Conservation (phyloP, 2,329 filamentous ascomycete species). For the Tothia fuscella region DNA sequence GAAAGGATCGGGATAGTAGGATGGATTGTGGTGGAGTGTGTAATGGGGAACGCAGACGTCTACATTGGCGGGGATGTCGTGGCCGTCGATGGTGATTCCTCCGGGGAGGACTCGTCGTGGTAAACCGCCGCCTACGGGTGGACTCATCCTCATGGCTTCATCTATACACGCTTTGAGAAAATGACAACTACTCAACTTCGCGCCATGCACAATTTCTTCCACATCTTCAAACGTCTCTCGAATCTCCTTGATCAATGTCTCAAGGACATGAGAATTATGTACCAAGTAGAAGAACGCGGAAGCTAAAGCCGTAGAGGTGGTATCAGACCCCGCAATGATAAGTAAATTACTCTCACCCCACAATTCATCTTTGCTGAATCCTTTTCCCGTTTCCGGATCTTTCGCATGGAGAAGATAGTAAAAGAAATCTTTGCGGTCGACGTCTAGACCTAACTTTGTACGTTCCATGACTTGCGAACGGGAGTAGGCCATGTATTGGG, state of each 20-base stretch:
- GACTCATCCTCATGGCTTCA: constrained; percentile 29
- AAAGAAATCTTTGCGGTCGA: constrained; percentile 35
- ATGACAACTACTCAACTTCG: constrained; percentile 21
- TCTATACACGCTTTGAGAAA: constrained; percentile 29
- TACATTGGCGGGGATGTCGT: constrained; percentile 23
- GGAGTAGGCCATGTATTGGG: constrained; percentile 32
- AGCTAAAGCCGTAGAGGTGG: constrained; percentile 30
- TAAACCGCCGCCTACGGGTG: constrained; percentile 26
- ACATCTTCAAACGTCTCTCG: constrained; percentile 22
- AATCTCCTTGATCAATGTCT: constrained; percentile 24
- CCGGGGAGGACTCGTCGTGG: constrained; percentile 26
- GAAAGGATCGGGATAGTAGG: constrained; percentile 27
- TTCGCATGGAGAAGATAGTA: constrained; percentile 35
- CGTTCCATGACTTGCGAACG: constrained; percentile 31
- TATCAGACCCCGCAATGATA: constrained; percentile 38
- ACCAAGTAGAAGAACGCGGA: constrained; percentile 34
- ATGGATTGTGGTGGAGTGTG: constrained; percentile 26
- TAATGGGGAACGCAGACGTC: constrained; percentile 27
- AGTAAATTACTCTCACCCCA: constrained; percentile 38
- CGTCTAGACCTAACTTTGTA: constrained; percentile 28
- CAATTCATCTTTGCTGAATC: constrained; percentile 34
- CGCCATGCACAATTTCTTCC: constrained; percentile 26
- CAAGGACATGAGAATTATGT: constrained; percentile 24
- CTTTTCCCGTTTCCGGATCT: constrained; percentile 33
- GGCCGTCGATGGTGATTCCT: constrained; percentile 26